Conservation (phyloP, 1,284 basidiomycete genomes). For the Exobasidium rhododendri region DNA sequence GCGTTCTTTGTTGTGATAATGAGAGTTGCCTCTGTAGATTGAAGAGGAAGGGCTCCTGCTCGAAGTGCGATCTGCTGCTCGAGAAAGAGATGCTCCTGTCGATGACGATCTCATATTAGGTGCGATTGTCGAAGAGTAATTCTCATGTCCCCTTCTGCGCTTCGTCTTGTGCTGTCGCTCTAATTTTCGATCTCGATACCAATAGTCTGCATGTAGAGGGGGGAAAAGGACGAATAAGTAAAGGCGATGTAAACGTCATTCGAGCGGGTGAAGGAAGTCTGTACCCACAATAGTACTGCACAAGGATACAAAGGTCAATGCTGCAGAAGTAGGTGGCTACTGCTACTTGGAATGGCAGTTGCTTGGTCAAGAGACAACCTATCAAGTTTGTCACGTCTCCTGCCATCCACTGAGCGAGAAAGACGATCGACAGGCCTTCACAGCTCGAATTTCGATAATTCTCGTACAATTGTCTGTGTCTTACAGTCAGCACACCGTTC, state of each 20-base stretch:
- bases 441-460: constrained; percentile 45
- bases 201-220: constrained; percentile 4
- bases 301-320: constrained; percentile 38
- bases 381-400: constrained; percentile 52
- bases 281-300: constrained; percentile 25
- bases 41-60: constrained; percentile 3
- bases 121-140: not conserved
- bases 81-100: not conserved
- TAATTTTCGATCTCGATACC: constrained; percentile 2
- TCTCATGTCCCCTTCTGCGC: not conserved
- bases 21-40: not conserved
- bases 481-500: not conserved
- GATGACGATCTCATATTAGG: not conserved
- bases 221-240: not conserved
- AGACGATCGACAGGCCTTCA: constrained; percentile 47
- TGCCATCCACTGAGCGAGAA: constrained; percentile 52
- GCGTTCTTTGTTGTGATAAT: not conserved
- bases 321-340: constrained; percentile 48
- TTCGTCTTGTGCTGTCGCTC: constrained; percentile 13
- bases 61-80: not conserved
- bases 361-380: constrained; percentile 46
- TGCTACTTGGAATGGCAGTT: constrained; percentile 49
- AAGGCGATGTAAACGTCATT: not conserved
- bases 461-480: constrained; percentile 48
- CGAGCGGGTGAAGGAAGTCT: not conserved